Evolutionary conservation across 179 eudicot species (phyloP), one percentile per base, ranked within the genome.

Genomic region (Beta macrorhiza): DNA sequence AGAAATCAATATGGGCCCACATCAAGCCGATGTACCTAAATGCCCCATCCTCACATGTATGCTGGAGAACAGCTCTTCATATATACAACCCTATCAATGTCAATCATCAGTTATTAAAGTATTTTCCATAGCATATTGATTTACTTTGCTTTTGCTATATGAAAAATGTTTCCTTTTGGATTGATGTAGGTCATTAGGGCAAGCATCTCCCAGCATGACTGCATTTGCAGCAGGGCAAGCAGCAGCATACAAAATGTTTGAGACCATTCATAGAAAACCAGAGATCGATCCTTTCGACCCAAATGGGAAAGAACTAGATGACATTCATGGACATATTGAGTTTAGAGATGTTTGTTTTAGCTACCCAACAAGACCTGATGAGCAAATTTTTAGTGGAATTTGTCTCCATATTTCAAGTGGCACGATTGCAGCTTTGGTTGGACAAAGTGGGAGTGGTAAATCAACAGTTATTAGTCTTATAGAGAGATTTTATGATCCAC

Each of bases 361-460:
- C 12, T 82, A 82, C 65, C 84, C 81, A 45, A 67, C 84, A 1
- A 71, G 84, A 61, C 80, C 63, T 7, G 80, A 82, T 37, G 84
- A 82, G 47, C 64, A 78, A 20, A 82, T 82, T 16, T 82, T 82
- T 17, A 9, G 52, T 56, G 85, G 81, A 25, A 72, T 82, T 63
- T 78, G 82, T 8, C 61, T 82, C 10, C 62, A 52, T 10, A 65
- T 82, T 47, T 17, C 42, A 61, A 63, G 78, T 53, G 85, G 85
- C 62, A 82, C 74, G 5, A 82, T 78, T 25, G 84, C 55, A 10
- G 88, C 86, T 15, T 76, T 86, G 25, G 88, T 86, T 59, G 88
- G 86, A 5, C 84, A 83, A 80, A 86, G 88, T 74, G 88, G 88
- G 10, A 83, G 85, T 70, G n/a, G n/a, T n/a, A n/a, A n/a, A n/a